Evolutionary conservation across 73 alveolate genomes (phyloP).

Genomic region (Paramecium biaurelia): DNA sequence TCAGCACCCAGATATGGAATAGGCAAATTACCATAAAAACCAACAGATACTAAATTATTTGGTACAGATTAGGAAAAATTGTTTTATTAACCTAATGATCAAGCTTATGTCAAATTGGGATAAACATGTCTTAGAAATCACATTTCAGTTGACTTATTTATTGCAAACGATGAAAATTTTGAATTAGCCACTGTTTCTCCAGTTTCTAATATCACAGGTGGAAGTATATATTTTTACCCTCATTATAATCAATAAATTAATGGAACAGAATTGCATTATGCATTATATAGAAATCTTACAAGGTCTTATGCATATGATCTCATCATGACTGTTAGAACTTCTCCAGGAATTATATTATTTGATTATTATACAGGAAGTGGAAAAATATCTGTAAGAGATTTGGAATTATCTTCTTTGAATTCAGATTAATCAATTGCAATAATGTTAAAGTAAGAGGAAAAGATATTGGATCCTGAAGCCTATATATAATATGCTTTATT

Average conservation of each 20-base stretch:
- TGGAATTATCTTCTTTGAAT: constrained; percentile 71
- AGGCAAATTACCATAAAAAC: constrained; percentile 41
- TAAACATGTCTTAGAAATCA: not conserved
- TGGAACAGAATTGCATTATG: constrained; percentile 63
- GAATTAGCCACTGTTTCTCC: constrained; percentile 59
- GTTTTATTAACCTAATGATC: constrained; percentile 8
- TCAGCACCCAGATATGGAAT: constrained; percentile 53
- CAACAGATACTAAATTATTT: constrained; percentile 25
- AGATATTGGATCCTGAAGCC: constrained; percentile 64
- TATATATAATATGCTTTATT: constrained; percentile 74
- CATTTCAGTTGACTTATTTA: constrained; percentile 52
- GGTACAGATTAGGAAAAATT: constrained; percentile 53
- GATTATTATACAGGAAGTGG: constrained; percentile 70
- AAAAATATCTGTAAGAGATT: constrained; percentile 64
- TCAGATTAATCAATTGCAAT: constrained; percentile 75
- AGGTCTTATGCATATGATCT: constrained; percentile 71
- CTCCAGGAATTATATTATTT: constrained; percentile 69
- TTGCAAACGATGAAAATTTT: constrained; percentile 28
- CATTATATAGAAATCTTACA: constrained; percentile 75
- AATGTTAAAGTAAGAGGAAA: constrained; percentile 67
- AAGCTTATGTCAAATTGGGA: constrained; percentile 49
- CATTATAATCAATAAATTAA: constrained; percentile 15
- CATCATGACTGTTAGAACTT: constrained; percentile 68
- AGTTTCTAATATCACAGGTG: constrained; percentile 57
- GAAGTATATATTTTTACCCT: constrained; percentile 44